Evolutionary conservation across 208 protist species (phyloP).

Genomic region (Leishmania tarentolae): DNA sequence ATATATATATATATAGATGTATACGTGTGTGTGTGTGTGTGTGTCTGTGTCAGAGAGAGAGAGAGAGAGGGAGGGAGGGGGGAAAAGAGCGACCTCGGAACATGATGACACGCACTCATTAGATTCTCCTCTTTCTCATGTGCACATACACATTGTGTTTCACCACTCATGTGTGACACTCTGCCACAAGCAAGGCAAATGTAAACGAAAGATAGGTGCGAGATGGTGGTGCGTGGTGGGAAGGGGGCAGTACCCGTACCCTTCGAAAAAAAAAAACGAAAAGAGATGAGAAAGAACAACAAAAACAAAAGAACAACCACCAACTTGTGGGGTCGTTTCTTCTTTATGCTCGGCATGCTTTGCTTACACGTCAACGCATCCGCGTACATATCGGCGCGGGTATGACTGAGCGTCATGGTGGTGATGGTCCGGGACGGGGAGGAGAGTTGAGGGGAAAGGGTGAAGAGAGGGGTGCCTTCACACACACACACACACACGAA

Average conservation of each 20-base stretch:
- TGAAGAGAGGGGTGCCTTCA: too few relatives aligned
- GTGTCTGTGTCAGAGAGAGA: slow-evolving; percentile 7
- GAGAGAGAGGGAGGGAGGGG: neutral
- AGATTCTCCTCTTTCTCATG: neutral
- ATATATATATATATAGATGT: neutral
- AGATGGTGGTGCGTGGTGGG: neutral
- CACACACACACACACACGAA: too few relatives aligned
- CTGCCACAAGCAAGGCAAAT: neutral
- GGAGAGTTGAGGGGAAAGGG: neutral
- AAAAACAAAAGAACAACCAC: slow-evolving; percentile 20
- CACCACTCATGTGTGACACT: neutral
- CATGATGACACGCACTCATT: neutral
- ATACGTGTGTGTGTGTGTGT: neutral
- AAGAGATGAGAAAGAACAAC: neutral
- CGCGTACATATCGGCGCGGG: neutral
- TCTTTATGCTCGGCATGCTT: too few relatives aligned
- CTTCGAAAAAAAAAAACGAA: neutral
- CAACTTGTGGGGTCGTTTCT: slow-evolving; percentile 7
- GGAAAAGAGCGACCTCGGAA: neutral
- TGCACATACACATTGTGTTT: neutral
- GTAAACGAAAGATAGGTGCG: neutral
- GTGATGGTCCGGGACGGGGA: neutral
- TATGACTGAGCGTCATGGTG: neutral
- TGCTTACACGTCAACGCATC: neutral
- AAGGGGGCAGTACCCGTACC: neutral